Percentiles rank a stretch among this genome's conserved stretches.
These are phyloP conservation scores for Trichocladium uniseriatum DNA, from an alignment of 495 filamentous ascomycete species.

Conservation along the genomic window DNA sequence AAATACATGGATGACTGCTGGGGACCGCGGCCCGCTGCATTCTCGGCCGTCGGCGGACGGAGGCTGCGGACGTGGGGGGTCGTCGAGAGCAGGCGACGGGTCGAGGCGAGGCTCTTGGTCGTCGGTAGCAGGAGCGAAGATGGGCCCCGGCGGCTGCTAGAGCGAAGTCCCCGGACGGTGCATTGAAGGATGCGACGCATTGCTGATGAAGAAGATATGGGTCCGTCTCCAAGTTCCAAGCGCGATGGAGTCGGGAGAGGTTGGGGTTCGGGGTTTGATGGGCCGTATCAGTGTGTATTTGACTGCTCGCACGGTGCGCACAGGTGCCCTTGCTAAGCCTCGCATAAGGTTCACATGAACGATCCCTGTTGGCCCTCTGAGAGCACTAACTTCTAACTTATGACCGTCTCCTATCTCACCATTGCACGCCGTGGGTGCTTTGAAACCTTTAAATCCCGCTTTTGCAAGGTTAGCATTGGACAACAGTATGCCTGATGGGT, in stretches of 20 bases:
- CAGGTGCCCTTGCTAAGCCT: background rate
- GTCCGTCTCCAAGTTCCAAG: background rate
- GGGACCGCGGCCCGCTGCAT: slow-evolving; percentile 23
- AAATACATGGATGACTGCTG: slow-evolving; percentile 43
- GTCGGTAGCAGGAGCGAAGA: slow-evolving; percentile 12
- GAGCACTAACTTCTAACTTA: too few species aligned
- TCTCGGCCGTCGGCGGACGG: slow-evolving; percentile 9
- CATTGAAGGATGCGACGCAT: slow-evolving; percentile 42
- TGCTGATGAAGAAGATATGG: slow-evolving; percentile 8
- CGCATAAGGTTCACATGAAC: too few species aligned
- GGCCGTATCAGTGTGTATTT: background rate
- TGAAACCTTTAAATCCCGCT: too few species aligned
- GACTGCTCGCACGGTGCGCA: slow-evolving; percentile 1
- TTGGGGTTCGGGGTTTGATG: slow-evolving; percentile 1
- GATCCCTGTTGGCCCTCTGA: too few species aligned
- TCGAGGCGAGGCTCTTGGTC: slow-evolving; percentile 11
- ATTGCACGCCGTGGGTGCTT: too few species aligned
- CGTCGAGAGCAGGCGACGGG: slow-evolving; percentile 16
- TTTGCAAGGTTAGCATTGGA: too few species aligned
- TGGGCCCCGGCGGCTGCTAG: slow-evolving; percentile 26
- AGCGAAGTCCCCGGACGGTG: slow-evolving; percentile 32
- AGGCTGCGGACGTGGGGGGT: slow-evolving; percentile 12
- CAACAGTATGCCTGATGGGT: too few species aligned
- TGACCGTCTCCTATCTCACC: too few species aligned
- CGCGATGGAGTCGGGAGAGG: background rate